A percentile compares a stretch with the other conserved stretches of the same genome.
These are phyloP conservation scores for Schrenkiella parvula DNA, from an alignment of 345 rosid genomes.

Conservation along the genomic window DNA sequence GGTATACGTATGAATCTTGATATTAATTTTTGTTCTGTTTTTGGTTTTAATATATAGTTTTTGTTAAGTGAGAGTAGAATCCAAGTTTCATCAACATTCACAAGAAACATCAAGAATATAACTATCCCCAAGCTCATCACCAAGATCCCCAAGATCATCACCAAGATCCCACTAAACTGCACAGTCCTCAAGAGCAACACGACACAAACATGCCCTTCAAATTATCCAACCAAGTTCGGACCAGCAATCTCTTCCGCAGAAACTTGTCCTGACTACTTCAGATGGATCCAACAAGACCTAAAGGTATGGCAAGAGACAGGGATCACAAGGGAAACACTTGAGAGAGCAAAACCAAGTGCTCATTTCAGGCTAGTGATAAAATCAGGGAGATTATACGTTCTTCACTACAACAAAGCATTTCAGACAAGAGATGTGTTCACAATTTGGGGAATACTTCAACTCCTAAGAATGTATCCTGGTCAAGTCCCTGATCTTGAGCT, in stretches of 20 bases:
- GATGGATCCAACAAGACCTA: constrained; percentile 61
- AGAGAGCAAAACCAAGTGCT: constrained; percentile 37
- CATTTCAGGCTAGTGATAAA: constrained; percentile 48
- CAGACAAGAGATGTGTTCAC: constrained; percentile 66
- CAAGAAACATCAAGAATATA: constrained; percentile 3
- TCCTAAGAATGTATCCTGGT: constrained; percentile 64
- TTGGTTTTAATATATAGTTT: neutral
- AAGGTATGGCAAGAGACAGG: constrained; percentile 49
- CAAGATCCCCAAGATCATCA: constrained; percentile 3
- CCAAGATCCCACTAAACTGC: constrained; percentile 37
- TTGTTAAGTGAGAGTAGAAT: constrained; percentile 8
- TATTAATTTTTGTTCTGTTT: neutral
- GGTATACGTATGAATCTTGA: neutral
- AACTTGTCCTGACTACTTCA: constrained; percentile 65
- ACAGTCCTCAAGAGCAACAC: neutral
- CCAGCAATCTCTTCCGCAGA: neutral
- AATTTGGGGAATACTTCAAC: constrained; percentile 69
- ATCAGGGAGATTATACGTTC: constrained; percentile 47
- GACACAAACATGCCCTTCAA: constrained; percentile 32
- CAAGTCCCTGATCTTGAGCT: constrained; percentile 62
- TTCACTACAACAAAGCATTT: constrained; percentile 35
- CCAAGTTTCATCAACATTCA: neutral
- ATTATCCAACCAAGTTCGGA: constrained; percentile 21
- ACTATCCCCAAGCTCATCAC: neutral
- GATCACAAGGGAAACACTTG: constrained; percentile 49